Conservation (phyloP, 192 early-diverging fungal genomes). For the Lobosporangium transversale region DNA sequence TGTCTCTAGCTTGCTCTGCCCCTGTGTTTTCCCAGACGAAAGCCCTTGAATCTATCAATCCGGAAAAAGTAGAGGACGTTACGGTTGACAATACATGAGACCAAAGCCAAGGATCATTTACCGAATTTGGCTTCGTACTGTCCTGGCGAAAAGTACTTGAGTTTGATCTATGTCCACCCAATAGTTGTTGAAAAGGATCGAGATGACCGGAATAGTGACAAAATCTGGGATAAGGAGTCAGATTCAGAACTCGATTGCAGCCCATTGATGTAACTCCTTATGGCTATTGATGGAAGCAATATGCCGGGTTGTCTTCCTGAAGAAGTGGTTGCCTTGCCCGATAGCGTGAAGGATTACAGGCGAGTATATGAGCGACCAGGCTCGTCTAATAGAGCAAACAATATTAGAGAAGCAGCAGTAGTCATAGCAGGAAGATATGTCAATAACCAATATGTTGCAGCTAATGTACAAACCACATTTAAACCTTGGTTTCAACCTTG, state of each 20-base stretch:
- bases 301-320: conserved; percentile 11
- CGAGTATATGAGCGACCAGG: conserved; percentile 14
- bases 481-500: too few species aligned
- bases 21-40: conserved; percentile 27
- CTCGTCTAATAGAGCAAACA: conserved; percentile 16
- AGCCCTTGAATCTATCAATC: conserved; percentile 14
- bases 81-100: conserved; percentile 38
- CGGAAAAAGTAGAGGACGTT: conserved; percentile 27
- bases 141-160: conserved; percentile 43
- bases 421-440: neutral
- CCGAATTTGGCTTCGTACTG: conserved; percentile 32
- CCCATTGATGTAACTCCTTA: conserved; percentile 31
- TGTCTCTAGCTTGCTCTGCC: too few species aligned
- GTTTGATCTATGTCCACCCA: conserved; percentile 28
- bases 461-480: too few species aligned
- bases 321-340: conserved; percentile 17
- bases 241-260: conserved; percentile 8
- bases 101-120: conserved; percentile 19
- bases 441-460: neutral
- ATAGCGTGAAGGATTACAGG: conserved; percentile 16
- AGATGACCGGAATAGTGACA: conserved; percentile 13
- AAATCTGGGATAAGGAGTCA: conserved; percentile 24
- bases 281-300: conserved; percentile 23
- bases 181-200: conserved; percentile 12
- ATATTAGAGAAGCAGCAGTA: conserved; percentile 16